Evolutionary conservation across 352 stramenopile species (phyloP).

Genomic region (Pythium phragmiticola): DNA sequence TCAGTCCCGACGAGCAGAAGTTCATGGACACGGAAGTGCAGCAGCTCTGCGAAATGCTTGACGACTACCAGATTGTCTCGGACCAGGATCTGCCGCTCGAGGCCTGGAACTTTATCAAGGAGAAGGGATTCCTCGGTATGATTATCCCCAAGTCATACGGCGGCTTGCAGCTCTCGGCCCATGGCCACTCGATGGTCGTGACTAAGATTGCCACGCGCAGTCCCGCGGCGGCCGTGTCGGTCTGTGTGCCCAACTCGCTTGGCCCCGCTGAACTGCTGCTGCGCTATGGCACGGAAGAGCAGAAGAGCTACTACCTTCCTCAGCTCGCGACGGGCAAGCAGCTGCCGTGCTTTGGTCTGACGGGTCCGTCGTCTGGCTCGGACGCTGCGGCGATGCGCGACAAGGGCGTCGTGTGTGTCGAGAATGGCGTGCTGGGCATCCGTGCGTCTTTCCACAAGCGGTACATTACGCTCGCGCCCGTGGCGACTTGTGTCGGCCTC

Average conservation of each 20-base stretch:
- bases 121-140: slow-evolving; percentile 96
- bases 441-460: slow-evolving; percentile 97
- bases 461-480: slow-evolving; percentile 98
- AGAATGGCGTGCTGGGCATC: slow-evolving; percentile 95
- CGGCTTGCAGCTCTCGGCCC: slow-evolving; percentile 86
- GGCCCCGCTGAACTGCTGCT: slow-evolving; percentile 95
- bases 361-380: slow-evolving; percentile 92
- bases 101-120: slow-evolving; percentile 96
- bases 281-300: slow-evolving; percentile 94
- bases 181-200: slow-evolving; percentile 91
- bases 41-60: slow-evolving; percentile 93
- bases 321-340: slow-evolving; percentile 93
- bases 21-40: slow-evolving; percentile 97
- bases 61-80: slow-evolving; percentile 94
- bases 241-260: slow-evolving; percentile 97
- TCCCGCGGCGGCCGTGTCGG: slow-evolving; percentile 89
- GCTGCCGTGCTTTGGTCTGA: slow-evolving; percentile 97
- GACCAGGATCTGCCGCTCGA: slow-evolving; percentile 91
- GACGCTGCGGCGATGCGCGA: slow-evolving; percentile 96
- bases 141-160: slow-evolving; percentile 98
- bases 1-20: slow-evolving; percentile 91
- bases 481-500: slow-evolving; percentile 96
- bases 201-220: slow-evolving; percentile 93
- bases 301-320: slow-evolving; percentile 97
- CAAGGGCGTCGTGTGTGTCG: slow-evolving; percentile 91